Evolutionary conservation across 345 rosid genomes (phyloP), one percentile per base, ranked within the genome.

Genomic region (Lumnitzera littorea): DNA sequence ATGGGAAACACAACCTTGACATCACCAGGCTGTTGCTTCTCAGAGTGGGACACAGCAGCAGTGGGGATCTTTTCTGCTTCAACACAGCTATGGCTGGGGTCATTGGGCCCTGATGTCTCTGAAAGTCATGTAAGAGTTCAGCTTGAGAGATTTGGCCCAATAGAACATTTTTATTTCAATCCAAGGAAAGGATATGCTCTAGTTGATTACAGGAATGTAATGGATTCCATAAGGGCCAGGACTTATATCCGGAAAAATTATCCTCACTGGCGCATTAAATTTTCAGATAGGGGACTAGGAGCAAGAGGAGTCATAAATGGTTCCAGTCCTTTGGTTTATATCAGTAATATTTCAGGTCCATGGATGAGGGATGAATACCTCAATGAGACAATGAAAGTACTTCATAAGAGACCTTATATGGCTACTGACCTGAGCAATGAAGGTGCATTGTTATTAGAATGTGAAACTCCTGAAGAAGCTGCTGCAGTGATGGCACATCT

Each of bases 401-500:
- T 84, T 62, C 81, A 79, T 59, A 86, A 77, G 75, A 95, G 90
- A 47, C 96, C 97, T 48, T 80, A 83, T 64, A 80, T 75, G 85
- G 85, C 86, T 31, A 79, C 82, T 50, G 97, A 94, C 72, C 76
- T 90, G 64, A 67, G 70, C 76, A 83, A 70, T 72, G 99, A 90
- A 74, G 77, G 87, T 63, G 96, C 95, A 55, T 70, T 94, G 66
- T 62, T 94, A 49, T 76, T 94, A 96, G 99, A 90, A 82, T 94
- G 83, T 80, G 88, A 83, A 65, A 80, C 87, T 64, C 91, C 99
- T 31, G 96, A 94, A 73, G 96, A 90, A 71, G 96, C 97, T 73
- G 76, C 83, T 62, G 66, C 81, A 62, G 96, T 87, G 51, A 86
- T 90, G 95, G 76, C 79, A 51, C 96, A 88, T 78, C 90, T 94